Evolutionary conservation across 139 green algal species (phyloP), one percentile per base, ranked within the genome.

Genomic region (Chlorella ohadii): DNA sequence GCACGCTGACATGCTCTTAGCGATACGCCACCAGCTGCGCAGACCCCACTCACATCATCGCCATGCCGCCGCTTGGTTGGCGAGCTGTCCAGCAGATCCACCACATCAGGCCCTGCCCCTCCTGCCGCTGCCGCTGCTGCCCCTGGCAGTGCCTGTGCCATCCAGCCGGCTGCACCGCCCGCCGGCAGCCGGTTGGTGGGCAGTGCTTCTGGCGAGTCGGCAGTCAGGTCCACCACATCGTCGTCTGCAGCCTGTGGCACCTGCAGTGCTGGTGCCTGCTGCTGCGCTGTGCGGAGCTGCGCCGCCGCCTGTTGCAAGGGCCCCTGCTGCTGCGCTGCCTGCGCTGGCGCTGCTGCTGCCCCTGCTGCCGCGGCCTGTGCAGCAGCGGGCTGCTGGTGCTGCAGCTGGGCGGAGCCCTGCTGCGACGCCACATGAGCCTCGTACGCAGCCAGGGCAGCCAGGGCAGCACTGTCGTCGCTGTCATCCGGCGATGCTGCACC

Each of bases 41-140:
- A 55, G 7, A 55, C 44, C 44, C 44, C 51, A 59, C 51, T 59
- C 51, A 59, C 51, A 59, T 59, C 51, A 2, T 39, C 25, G 57
- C 57, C 76, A 15, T 83, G 78, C 3, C 78, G 78, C 31, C 78
- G 78, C 78, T 83, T 83, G 78, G 61, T 31, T 20, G 78, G 78
- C 4, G 78, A 83, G 61, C 31, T 15, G 4, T 31, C 41, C 7
- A 73, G 71, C 41, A 78, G 41, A 15, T 83, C 63, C 7, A 83
- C 39, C 31, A 64, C 28, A 1, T 83, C 78, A 1, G 31, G 44
- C 17, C 13, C 72, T n/a, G 28, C 39, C n/a, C 36, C 67, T 5
- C 70, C 70, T 76, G 38, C 38, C 28, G 72, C 65, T 16, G 28
- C 38, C 16, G 12, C 39, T 34, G 33, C 31, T 22, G 55, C 51